These are phyloP conservation scores for Ettlia oleoabundans DNA, from an alignment of 139 green algal genomes.

Conservation along the genomic window DNA sequence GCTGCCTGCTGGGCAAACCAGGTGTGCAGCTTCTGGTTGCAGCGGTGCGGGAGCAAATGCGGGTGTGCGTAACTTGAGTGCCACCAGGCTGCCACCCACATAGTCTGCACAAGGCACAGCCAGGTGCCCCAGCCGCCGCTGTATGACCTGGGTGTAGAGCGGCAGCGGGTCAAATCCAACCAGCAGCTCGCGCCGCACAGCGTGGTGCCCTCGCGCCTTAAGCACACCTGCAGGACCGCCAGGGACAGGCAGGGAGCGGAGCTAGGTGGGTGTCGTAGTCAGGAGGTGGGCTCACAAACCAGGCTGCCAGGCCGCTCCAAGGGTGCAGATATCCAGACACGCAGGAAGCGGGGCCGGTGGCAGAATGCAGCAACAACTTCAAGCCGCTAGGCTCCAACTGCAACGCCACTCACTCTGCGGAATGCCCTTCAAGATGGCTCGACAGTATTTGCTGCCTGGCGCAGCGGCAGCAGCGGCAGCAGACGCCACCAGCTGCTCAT, in stretches of 20 bases:
- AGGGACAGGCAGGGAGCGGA: neutral
- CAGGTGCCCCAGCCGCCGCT: conserved; percentile 56
- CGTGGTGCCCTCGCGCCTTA: conserved; percentile 27
- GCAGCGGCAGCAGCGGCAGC: neutral
- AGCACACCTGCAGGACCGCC: conserved; percentile 44
- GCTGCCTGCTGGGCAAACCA: conserved; percentile 11
- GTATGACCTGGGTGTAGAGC: conserved; percentile 49
- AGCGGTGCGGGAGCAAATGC: conserved; percentile 53
- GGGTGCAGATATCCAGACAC: no score
- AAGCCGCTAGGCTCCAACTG: no score
- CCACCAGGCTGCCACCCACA: conserved; percentile 56
- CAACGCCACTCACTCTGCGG: conserved; percentile 35
- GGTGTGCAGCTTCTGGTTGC: conserved; percentile 17
- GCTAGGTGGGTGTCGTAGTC: neutral
- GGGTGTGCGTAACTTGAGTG: conserved; percentile 64
- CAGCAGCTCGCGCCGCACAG: conserved; percentile 74
- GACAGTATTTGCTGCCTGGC: conserved; percentile 10
- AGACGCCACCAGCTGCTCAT: conserved; percentile 1
- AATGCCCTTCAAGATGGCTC: conserved; percentile 49
- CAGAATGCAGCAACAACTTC: neutral
- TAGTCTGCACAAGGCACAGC: conserved; percentile 67
- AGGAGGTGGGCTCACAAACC: neutral
- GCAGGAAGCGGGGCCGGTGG: no score
- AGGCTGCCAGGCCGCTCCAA: no score
- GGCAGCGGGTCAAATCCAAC: conserved; percentile 80